A percentile compares a stretch with the other conserved stretches of the same genome.
These are phyloP conservation scores for Alternaria triticina DNA, from an alignment of 2,329 filamentous ascomycete genomes.

Conservation along the genomic window DNA sequence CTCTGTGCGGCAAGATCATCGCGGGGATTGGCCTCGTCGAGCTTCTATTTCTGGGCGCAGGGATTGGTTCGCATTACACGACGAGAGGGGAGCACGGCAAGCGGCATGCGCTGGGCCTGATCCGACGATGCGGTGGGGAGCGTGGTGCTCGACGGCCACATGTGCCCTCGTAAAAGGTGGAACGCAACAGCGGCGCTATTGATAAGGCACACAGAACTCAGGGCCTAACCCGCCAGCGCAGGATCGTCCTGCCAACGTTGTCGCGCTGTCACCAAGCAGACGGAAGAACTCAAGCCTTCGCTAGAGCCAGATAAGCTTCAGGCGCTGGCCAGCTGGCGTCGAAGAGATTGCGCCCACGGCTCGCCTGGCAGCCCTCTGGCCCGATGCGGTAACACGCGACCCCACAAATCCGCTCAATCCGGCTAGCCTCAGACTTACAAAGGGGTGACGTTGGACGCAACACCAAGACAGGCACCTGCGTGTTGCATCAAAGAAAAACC, in stretches of 20 bases:
- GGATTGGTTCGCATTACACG: constrained; percentile 21
- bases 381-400: constrained; percentile 9
- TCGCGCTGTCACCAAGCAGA: constrained; percentile 14
- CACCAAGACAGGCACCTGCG: background rate
- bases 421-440: constrained; percentile 1
- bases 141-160: background rate
- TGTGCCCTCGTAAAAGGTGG: background rate
- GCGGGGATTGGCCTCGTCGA: constrained; percentile 23
- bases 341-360: constrained; percentile 19
- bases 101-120: constrained; percentile 12
- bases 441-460: background rate
- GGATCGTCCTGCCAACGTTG: constrained; percentile 8
- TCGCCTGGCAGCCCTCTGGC: constrained; percentile 1
- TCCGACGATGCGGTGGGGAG: background rate
- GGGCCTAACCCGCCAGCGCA: background rate
- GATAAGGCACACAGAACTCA: background rate
- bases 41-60: constrained; percentile 34
- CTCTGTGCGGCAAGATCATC: constrained; percentile 27
- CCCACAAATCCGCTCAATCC: constrained; percentile 11
- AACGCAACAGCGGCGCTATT: background rate
- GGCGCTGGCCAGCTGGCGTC: background rate
- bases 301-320: constrained; percentile 26
- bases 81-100: constrained; percentile 1
- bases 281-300: constrained; percentile 23
- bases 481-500: constrained; percentile 3